Evolutionary conservation across 2,329 filamentous ascomycete genomes (phyloP).

Genomic region (Zymoseptoria tritici): DNA sequence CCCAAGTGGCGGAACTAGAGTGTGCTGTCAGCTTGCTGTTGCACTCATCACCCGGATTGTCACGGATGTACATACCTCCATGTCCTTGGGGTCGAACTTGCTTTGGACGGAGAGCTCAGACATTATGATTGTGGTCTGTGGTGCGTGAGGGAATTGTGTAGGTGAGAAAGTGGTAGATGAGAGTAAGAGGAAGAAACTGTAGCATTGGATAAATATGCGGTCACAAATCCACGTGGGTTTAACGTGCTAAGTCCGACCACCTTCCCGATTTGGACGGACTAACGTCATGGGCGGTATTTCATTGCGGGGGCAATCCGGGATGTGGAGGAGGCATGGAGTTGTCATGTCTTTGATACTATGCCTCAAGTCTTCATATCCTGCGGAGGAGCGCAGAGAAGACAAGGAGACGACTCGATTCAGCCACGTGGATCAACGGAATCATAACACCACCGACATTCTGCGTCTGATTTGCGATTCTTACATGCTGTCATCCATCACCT

Average conservation of each 20-base stretch:
- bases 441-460: no score
- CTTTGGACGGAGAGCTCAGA: constrained; percentile 31
- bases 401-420: no score
- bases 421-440: no score
- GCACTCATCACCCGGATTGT: not conserved
- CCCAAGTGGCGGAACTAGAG: constrained; percentile 37
- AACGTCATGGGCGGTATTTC: not conserved
- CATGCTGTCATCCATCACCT: no score
- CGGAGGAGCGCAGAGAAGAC: no score
- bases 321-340: not conserved
- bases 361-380: no score
- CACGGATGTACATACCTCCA: constrained; percentile 17
- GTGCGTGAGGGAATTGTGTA: not conserved
- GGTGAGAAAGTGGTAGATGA: not conserved
- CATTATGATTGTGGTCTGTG: constrained; percentile 19
- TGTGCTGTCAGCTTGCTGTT: not conserved
- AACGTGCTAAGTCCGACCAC: not conserved
- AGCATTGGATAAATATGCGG: not conserved
- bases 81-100: constrained; percentile 46
- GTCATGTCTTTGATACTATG: no score
- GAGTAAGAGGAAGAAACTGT: not conserved
- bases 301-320: not conserved
- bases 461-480: no score
- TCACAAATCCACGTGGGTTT: not conserved
- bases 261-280: not conserved